phyloP scores from a whole-genome alignment of 1,284 basidiomycete species.

The Trametes hirsuta region DNA sequence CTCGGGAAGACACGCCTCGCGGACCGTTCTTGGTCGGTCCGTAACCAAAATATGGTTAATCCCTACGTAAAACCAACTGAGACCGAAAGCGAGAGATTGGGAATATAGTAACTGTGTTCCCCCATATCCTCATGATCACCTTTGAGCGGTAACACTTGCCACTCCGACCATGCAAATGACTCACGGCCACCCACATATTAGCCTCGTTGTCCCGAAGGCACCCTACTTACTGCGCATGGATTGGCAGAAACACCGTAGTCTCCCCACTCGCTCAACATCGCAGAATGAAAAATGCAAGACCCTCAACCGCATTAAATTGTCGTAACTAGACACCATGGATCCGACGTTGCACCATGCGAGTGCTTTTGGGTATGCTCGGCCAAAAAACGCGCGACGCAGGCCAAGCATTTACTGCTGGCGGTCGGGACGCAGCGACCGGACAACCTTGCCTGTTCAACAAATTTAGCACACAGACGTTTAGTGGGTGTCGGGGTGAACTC shows the following conservation, averaged over 20 bases:
- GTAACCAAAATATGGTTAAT: too few species aligned
- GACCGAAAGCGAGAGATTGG: too few species aligned
- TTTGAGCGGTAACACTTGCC: too few species aligned
- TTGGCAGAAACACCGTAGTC: not conserved
- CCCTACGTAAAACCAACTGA: too few species aligned
- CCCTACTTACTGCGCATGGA: too few species aligned
- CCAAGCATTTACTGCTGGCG: slow-evolving; percentile 47
- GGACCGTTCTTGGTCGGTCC: not conserved
- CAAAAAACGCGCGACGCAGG: not conserved
- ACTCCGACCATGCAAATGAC: too few species aligned
- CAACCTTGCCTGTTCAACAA: slow-evolving; percentile 61
- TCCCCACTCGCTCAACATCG: not conserved
- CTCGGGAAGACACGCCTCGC: not conserved
- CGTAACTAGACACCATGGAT: slow-evolving; percentile 14
- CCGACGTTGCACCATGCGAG: slow-evolving; percentile 19
- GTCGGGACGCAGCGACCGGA: slow-evolving; percentile 79
- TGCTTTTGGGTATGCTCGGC: slow-evolving; percentile 25
- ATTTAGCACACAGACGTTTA: not conserved
- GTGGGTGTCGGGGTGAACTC: slow-evolving; percentile 27
- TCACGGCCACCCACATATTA: too few species aligned
- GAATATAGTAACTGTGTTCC: too few species aligned
- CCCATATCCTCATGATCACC: too few species aligned
- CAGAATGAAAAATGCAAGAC: not conserved
- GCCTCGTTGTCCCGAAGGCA: too few species aligned
- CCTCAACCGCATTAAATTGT: slow-evolving; percentile 15